A percentile compares a stretch with the other conserved stretches of the same genome.
These are phyloP conservation scores for Corymbia maculata DNA, from an alignment of 345 rosid species.

Conservation along the genomic window DNA sequence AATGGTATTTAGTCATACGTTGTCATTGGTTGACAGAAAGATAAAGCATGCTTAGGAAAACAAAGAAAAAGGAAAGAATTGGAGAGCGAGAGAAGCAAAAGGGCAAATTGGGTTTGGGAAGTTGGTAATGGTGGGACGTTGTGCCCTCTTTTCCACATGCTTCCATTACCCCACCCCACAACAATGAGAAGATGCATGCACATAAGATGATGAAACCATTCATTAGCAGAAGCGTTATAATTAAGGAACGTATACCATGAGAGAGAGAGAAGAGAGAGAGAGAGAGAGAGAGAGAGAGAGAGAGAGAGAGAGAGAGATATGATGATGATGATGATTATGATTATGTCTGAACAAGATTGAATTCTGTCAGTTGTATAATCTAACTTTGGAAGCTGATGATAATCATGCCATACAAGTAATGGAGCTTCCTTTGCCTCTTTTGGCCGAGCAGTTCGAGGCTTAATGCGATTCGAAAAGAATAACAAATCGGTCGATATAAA, in stretches of 20 bases:
- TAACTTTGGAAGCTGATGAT: not conserved
- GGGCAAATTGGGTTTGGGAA: not conserved
- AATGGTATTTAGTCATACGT: not conserved
- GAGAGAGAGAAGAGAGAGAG: not conserved
- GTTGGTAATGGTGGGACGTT: not conserved
- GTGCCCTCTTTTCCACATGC: not conserved
- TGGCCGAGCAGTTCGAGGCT: not conserved
- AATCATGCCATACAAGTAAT: not conserved
- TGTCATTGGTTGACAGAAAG: not conserved
- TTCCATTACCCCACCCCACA: not conserved
- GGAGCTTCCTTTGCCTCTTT: not conserved
- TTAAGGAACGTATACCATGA: not conserved
- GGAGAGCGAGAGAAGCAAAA: not conserved
- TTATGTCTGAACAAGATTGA: not conserved
- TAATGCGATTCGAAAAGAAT: not conserved
- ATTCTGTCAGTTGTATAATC: not conserved
- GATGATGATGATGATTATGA: not conserved
- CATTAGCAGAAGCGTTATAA: not conserved
- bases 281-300: not conserved
- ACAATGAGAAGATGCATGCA: not conserved
- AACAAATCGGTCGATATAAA: not conserved
- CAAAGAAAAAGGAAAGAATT: not conserved
- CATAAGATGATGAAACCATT: not conserved
- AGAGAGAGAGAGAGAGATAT: not conserved
- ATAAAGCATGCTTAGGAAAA: not conserved